Base-by-base conservation (phyloP, 768 basidiomycete species). In the Boletus barrowsii region DNA sequence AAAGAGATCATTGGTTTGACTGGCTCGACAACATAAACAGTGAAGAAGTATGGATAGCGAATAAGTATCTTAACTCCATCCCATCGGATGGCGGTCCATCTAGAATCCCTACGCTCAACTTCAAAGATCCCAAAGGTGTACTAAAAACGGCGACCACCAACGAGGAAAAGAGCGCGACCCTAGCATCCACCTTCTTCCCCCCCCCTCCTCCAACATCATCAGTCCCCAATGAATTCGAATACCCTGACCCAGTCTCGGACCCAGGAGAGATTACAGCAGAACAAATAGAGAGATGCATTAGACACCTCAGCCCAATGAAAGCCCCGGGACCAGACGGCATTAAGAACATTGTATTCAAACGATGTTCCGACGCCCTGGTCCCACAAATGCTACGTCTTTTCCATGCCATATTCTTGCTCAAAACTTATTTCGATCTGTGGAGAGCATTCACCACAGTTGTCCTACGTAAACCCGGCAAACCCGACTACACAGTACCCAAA, bases 391-490 rank as follows among this genome's bases (percentile, higher is more conserved):
- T 26, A 17, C 1, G 33, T 2, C 26, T 45, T 0, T 53, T 46
- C 11, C 18, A 20, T 1, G 37, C 35, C 2, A 3, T 6, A 6
- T 30, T 53, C 13, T 17, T 36, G 0, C 44, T 53, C 2, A 2
- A 24, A 0, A 53, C 26, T 2, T 46, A 26, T 5, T 52, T 20
- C 7, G 5, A 22, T 4, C 42, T 5, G 2, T 45, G 42, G 36
- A 17, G 8, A 3, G 43, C 54, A 0, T 73, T 62, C 24, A 66
- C 51, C 0, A 74, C 70, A 0, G 51, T 72, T 0, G 64, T 75
- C 0, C 56, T 78, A 0, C 47, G 62, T 0, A 79, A 80, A 48
- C 75, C 74, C 0, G 71, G 72, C 0, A 68, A 70, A 37, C 50
- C 64, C 0, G 49, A 68, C 55, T 79, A 80, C 59, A 48, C 62